Base-by-base conservation (phyloP, 192 early-diverging fungal species). In the Coemansia sp. region DNA sequence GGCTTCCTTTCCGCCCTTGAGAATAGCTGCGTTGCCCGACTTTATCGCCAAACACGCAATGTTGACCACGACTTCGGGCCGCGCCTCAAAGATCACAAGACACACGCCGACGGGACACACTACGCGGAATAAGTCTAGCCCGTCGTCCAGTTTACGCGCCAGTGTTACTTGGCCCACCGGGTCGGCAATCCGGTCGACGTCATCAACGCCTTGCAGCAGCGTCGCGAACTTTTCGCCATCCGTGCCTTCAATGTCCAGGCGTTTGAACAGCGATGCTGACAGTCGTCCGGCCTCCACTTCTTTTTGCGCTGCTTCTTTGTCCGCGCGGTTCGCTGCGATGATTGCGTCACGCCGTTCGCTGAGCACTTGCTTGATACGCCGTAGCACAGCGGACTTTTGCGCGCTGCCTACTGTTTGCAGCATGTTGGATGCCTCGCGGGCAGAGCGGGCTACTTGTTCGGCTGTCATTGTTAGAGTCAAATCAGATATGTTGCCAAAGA, bases 51-150 rank as follows among this genome's bases (percentile, higher is more conserved):
- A 80, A 9, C 90, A 89, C 1, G 94, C 91, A 64, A 99, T 98
- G 64, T 99, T 95, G 11, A 97, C 97, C 24, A 98, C 94, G 2
- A 98, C 97, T 76, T 99, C 97, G 24, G 97, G 97, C 21, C 97
- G 87, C 15, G 97, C 94, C 83, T 99, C 97, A 62, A 99, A 99
- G 52, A 99, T 99, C 48, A 96, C 94, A 76, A 99, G 82, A 27
- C 96, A 83, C 14, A 97, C 94, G 21, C 97, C 97, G 14, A 99
- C 93, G 32, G 97, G 95, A 54, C 90, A 92, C 0, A 87, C 88
- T 5, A 99, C 92, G 10, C 93, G 85, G 80, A 93, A 99, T 32
- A 99, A 74, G 52, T 94, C 90, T 53, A 99, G 85, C 41, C 85
- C 91, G 21, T 85, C 69, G 74, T 96, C 95, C 37, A 99, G 80